Evolutionary conservation across 208 protist species (phyloP).

Genomic region (Leishmania major): DNA sequence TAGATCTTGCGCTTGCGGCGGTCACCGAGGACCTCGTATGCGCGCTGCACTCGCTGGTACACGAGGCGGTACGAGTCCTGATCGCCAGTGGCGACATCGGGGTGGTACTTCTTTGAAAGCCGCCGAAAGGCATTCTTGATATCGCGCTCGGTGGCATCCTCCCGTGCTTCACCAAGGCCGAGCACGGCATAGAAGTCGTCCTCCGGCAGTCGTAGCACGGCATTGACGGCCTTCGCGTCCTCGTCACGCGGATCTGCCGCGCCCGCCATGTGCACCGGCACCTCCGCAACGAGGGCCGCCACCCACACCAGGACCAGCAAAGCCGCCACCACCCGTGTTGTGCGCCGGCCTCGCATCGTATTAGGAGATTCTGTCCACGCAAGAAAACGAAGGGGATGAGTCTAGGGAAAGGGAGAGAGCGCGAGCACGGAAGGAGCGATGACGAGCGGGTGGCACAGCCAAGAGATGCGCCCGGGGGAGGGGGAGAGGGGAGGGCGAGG

Average conservation of each 20-base stretch:
- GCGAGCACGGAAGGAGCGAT: neutral
- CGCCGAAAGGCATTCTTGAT: slow-evolving; percentile 79
- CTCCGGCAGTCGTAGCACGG: slow-evolving; percentile 23
- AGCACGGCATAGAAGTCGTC: slow-evolving; percentile 84
- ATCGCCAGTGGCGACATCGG: slow-evolving; percentile 63
- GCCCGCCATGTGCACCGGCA: slow-evolving; percentile 2
- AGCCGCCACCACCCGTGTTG: slow-evolving; percentile 2
- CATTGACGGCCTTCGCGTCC: slow-evolving; percentile 13
- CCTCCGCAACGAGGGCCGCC: neutral
- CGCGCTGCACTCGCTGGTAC: slow-evolving; percentile 83
- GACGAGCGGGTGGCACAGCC: too few relatives aligned
- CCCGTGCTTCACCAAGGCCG: slow-evolving; percentile 50
- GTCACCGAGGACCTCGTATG: slow-evolving; percentile 92
- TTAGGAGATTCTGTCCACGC: neutral
- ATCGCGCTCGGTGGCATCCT: slow-evolving; percentile 78
- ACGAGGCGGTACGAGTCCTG: slow-evolving; percentile 53
- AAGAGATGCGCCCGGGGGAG: neutral
- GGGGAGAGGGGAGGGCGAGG: neutral
- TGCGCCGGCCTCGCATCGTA: neutral
- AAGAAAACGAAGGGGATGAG: neutral
- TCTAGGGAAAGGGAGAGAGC: neutral
- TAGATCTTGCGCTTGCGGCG: slow-evolving; percentile 91
- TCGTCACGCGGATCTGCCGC: neutral
- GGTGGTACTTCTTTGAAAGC: slow-evolving; percentile 84
- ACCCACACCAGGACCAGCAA: slow-evolving; percentile 19